Conservation (phyloP, 768 basidiomycete genomes). For the Collybia sordida region DNA sequence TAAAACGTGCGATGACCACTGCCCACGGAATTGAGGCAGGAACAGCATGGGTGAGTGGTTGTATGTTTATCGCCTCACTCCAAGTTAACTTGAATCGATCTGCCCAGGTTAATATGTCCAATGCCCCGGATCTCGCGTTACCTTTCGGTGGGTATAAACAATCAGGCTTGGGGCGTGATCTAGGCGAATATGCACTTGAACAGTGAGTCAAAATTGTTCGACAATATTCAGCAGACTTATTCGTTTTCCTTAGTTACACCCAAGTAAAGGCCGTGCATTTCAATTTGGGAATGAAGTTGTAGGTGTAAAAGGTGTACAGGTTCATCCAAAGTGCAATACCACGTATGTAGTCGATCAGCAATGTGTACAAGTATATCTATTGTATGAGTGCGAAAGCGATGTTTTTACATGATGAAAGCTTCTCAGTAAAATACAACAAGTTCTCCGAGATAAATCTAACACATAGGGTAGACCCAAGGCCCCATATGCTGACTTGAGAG, state of each 20-base stretch:
- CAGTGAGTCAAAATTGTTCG: constrained; percentile 42
- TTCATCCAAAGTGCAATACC: no score
- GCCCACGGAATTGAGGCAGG: constrained; percentile 17
- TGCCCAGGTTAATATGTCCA: not conserved
- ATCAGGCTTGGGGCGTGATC: constrained; percentile 77
- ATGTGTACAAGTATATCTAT: no score
- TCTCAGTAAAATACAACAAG: no score
- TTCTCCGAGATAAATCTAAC: no score
- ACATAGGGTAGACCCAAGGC: no score
- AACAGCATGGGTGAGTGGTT: constrained; percentile 6
- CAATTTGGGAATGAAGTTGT: not conserved
- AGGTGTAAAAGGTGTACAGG: no score
- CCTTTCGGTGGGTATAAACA: constrained; percentile 90
- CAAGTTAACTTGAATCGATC: not conserved
- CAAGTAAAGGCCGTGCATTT: not conserved
- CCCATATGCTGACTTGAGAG: no score
- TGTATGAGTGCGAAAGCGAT: no score
- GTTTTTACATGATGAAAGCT: no score
- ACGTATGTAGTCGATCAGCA: no score
- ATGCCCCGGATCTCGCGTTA: constrained; percentile 37
- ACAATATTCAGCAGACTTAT: not conserved
- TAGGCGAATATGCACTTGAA: constrained; percentile 73
- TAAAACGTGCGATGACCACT: constrained; percentile 12
- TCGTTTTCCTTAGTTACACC: constrained; percentile 2
- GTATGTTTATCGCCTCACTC: not conserved